These are phyloP conservation scores for Beverwykella pulmonaria DNA, from an alignment of 495 filamentous ascomycete genomes.

Conservation along the genomic window DNA sequence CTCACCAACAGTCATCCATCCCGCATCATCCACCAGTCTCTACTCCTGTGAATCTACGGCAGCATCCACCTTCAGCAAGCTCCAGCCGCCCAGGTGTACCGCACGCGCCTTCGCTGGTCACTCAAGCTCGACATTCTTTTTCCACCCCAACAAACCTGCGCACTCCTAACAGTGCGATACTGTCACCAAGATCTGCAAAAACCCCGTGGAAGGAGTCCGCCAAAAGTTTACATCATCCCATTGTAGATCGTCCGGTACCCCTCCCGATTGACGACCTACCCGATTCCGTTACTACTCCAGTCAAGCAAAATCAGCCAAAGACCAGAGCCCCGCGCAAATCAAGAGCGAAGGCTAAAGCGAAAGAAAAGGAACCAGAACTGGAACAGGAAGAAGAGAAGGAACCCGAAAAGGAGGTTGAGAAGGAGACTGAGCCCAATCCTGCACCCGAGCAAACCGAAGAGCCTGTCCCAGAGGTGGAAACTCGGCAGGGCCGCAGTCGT, in stretches of 20 bases:
- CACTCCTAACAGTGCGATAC: slow-evolving; percentile 13
- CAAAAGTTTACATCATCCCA: neutral
- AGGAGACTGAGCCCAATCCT: neutral
- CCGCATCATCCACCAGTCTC: slow-evolving; percentile 32
- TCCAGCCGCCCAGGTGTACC: slow-evolving; percentile 7
- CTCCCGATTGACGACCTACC: slow-evolving; percentile 24
- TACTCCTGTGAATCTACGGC: slow-evolving; percentile 16
- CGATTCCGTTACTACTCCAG: slow-evolving; percentile 7
- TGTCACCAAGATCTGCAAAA: slow-evolving; percentile 27
- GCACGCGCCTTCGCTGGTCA: slow-evolving; percentile 2
- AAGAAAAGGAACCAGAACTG: slow-evolving; percentile 18
- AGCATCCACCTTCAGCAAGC: neutral
- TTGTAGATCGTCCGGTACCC: neutral
- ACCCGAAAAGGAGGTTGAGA: slow-evolving; percentile 1
- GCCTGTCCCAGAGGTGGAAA: slow-evolving; percentile 21
- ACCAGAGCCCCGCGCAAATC: slow-evolving; percentile 11
- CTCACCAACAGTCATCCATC: slow-evolving; percentile 23
- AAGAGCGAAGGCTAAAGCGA: slow-evolving; percentile 21
- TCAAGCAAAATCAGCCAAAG: slow-evolving; percentile 15
- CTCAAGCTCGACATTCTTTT: slow-evolving; percentile 5
- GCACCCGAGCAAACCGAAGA: slow-evolving; percentile 13
- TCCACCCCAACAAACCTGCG: slow-evolving; percentile 26
- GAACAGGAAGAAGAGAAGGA: slow-evolving; percentile 2
- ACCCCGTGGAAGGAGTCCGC: slow-evolving; percentile 28
- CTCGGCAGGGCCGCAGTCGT: slow-evolving; percentile 15